Evolutionary conservation across 306 rosid species (phyloP), one percentile per base, ranked within the genome.

Genomic region (Psophocarpus tetragonolobus): DNA sequence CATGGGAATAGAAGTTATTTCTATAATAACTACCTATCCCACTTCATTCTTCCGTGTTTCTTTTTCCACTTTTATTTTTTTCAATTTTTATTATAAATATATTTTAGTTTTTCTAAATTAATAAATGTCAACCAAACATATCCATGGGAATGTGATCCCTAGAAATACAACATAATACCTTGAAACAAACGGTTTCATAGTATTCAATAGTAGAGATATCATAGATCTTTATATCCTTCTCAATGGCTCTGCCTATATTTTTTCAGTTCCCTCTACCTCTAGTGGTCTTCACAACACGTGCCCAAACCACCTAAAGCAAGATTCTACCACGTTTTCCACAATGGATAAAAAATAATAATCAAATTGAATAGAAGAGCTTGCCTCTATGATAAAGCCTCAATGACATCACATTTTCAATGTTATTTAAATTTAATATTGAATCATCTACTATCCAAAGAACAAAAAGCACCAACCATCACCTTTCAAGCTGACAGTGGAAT

Each of bases 361-460:
- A 71, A 32, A 53, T 53, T 44, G 57, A 62, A 80, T 11, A 18
- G 35, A 62, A 65, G 83, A 80, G 4, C 60, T 26, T 3, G 12
- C 57, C 65, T 30, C 68, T 9, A 20, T 23, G 35, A 35, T 33
- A 44, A 71, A 71, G 27, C 39, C 39, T 38, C 27, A 51, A 17
- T 41, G 39, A 32, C 23, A 21, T 6, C n/a, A 9, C 3, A 48
- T 48, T 36, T 71, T 36, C 36, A 51, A 7, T 6, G 24, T 18
- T 47, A 39, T 23, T 63, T 63, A 71, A 48, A 29, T 47, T 50
- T 72, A 62, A 62, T 15, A 39, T 36, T 1, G 12, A 38, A 36
- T 24, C 5, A 15, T 48, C 17, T 24, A n/a, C 48, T 35, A 71
- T 23, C 20, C 45, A 33, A 70, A 23, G 20, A 39, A 35, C 4